Conservation (phyloP, 2,329 filamentous ascomycete genomes). For the Blastomyces silverae region DNA sequence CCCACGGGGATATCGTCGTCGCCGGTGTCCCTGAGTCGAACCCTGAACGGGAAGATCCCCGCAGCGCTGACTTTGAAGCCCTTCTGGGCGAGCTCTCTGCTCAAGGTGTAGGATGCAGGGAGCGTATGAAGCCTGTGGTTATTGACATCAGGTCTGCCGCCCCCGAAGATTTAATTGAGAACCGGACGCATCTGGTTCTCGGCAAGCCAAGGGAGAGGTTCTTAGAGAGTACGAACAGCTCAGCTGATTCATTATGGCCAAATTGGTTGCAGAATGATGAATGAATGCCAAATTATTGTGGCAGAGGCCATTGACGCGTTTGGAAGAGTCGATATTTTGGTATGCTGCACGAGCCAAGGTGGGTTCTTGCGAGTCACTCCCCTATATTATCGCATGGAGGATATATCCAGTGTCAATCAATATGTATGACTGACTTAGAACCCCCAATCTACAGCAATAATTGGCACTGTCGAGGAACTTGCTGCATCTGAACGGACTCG, state of each 20-base stretch:
- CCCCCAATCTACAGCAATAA: conserved; percentile 53
- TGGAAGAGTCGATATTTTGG: conserved; percentile 77
- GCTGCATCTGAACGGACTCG: conserved; percentile 64
- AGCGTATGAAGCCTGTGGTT: conserved; percentile 60
- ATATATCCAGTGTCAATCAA: neutral
- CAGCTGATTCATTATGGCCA: conserved; percentile 4
- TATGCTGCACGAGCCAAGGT: conserved; percentile 87
- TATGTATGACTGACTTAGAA: conserved; percentile 15
- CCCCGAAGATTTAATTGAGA: neutral
- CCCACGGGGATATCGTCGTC: conserved; percentile 87
- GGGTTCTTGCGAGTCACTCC: conserved; percentile 22
- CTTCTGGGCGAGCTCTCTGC: conserved; percentile 57
- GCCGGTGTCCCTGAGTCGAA: conserved; percentile 73
- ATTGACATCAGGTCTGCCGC: conserved; percentile 49
- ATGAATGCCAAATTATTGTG: conserved; percentile 75
- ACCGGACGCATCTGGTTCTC: neutral
- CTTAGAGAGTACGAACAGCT: neutral
- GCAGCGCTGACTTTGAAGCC: conserved; percentile 70
- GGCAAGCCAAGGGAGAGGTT: neutral
- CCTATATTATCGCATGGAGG: neutral
- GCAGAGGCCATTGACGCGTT: conserved; percentile 81
- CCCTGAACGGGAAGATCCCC: conserved; percentile 64
- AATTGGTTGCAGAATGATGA: conserved; percentile 44
- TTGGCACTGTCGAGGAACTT: conserved; percentile 87
- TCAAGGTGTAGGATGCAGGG: conserved; percentile 66